Evolutionary conservation across 225 moss, liverwort and hornwort genomes (phyloP), one percentile per base, ranked within the genome.

Genomic region (Polytrichum commune): DNA sequence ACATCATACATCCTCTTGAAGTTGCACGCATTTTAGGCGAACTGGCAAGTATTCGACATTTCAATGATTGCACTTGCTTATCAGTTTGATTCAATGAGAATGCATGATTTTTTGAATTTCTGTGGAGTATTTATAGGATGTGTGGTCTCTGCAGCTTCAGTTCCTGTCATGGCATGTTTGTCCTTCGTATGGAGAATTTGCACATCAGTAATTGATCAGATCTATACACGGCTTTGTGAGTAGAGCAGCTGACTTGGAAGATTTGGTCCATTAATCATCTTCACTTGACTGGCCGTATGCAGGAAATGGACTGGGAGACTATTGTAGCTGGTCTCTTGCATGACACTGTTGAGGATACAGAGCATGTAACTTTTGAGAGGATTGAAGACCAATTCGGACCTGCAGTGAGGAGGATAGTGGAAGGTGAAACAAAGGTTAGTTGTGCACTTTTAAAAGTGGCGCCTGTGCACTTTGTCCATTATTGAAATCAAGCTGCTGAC

Each of bases 241-340:
- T 64, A 29, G 56, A 30, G 60, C 24, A 60, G 60, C 22, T 20
- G 22, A 65, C 24, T 9, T 23, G 29, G 56, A 22, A 46, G 5
- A 60, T 5, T 55, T 29, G 29, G 29, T 46, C 3, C 46, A 46
- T 3, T 46, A 46, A 46, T 13, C 46, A 58, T 58, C 22, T 46
- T 16, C 6, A 65, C 53, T 62, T 68, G 27, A 23, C 55, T 80
- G 64, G 28, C 24, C 62, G 35, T 69, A 29, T 74, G 64, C 94
- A 98, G 98, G 98, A 98, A 75, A 98, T 98, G 98, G 98, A 98
- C 81, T 98, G 98, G 98, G 98, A 95, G 76, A 98, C 98, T 53
- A 89, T 98, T 78, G 89, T 89, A 73, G 98, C 98, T 29, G 98
- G 98, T 69, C 84, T 98, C 54, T 69, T 98, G 69, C 98, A 98